Evolutionary conservation across 441 rosid genomes (phyloP), one percentile per base, ranked within the genome.

Genomic region (Erodium moschatum): DNA sequence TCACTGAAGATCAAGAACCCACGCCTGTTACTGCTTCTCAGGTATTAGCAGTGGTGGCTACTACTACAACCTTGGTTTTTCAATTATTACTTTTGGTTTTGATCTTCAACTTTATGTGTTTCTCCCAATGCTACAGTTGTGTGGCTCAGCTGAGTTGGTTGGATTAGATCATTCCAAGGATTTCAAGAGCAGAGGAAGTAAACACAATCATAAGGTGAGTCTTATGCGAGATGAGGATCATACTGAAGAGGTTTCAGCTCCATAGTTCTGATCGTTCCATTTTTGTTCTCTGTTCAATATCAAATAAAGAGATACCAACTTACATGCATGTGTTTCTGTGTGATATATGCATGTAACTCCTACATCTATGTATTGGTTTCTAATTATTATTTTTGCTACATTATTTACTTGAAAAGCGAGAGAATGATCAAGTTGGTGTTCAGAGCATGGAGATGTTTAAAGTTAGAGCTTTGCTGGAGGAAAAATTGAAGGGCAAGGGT

Each of bases 381-480:
- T 61, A 2, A 12, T 24, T 29, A 29, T 29, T 29, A 3, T 19
- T 15, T 31, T 29, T 12, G 20, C 46, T 1, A 29, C 21, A 67
- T 21, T 18, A 1, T 67, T 48, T 67, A 5, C 40, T 38, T 18
- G 31, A 21, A 52, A 21, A 24, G 81, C 87, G 31, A 29, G 31
- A 89, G 96, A 81, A 65, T 61, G 84, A 80, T 77, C 81, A 75
- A 73, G 85, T 84, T 76, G 85, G 85, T 76, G 60, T 78, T 19
- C 87, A 87, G 75, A 90, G 94, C 81, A 76, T 68, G 82, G 85
- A 89, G 80, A 93, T 90, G 97, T 69, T 90, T 62, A 84, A 81
- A 74, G 80, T 87, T 52, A 84, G 98, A 83, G 97, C 95, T 61
- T 86, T 85, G 20, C 86, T 93, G 40, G 96, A 89, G 72, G 90